Evolutionary conservation across 1,284 basidiomycete genomes (phyloP).

Genomic region (Rugosomyces carneus): DNA sequence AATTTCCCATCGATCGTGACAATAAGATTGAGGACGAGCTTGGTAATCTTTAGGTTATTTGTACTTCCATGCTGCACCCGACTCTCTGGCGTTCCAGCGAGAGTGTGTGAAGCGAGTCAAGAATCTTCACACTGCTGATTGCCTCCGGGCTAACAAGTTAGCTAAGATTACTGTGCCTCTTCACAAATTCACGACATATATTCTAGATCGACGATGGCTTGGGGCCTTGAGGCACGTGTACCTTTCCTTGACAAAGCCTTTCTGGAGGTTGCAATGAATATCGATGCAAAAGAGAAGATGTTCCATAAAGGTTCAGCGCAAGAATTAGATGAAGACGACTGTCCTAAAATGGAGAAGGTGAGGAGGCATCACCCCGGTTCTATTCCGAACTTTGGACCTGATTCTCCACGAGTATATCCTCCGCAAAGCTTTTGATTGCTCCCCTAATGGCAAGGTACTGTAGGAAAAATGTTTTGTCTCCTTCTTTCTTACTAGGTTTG

Average conservation of each 20-base stretch:
- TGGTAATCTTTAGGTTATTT: constrained; percentile 68
- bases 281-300: constrained; percentile 86
- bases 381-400: background rate
- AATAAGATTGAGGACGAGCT: background rate
- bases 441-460: constrained; percentile 75
- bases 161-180: constrained; percentile 16
- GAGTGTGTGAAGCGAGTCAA: constrained; percentile 95
- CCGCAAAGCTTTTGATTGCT: constrained; percentile 93
- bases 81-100: constrained; percentile 87
- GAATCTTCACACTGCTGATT: constrained; percentile 97
- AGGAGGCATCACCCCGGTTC: background rate
- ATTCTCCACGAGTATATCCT: constrained; percentile 75
- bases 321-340: constrained; percentile 77
- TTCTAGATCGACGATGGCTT: constrained; percentile 93
- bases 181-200: constrained; percentile 6
- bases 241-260: constrained; percentile 98
- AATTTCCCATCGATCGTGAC: constrained; percentile 13
- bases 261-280: constrained; percentile 90
- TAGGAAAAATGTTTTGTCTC: constrained; percentile 8
- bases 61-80: constrained; percentile 99
- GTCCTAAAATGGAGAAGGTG: constrained; percentile 92
- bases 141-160: constrained; percentile 96
- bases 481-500: constrained; percentile 2
- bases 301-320: constrained; percentile 83
- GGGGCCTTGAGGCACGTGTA: constrained; percentile 98